Percentiles rank a stretch among this genome's conserved stretches.
These are phyloP conservation scores for Didymella keratinophila DNA, from an alignment of 2,329 filamentous ascomycete genomes.

Conservation along the genomic window DNA sequence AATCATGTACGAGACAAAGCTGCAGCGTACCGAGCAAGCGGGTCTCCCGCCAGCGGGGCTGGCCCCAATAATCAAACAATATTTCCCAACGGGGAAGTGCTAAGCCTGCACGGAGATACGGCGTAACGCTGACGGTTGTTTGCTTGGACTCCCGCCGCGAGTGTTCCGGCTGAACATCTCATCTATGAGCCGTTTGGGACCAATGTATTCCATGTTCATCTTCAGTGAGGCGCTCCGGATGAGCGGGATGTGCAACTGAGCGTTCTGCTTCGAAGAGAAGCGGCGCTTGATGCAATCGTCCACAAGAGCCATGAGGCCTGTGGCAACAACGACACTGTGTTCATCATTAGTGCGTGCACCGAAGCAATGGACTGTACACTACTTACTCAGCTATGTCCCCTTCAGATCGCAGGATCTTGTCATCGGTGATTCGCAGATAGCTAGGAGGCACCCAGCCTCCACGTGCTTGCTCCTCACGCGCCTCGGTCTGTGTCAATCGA, in stretches of 20 bases:
- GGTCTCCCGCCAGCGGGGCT: conserved; percentile 24
- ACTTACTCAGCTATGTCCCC: conserved; percentile 90
- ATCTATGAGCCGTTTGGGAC: conserved; percentile 68
- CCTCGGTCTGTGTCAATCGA: conserved; percentile 73
- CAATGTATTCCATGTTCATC: conserved; percentile 68
- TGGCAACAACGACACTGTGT: conserved; percentile 81
- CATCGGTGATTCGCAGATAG: conserved; percentile 88
- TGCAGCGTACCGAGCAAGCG: conserved; percentile 29
- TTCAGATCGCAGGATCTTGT: conserved; percentile 70
- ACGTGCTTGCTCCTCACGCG: conserved; percentile 73
- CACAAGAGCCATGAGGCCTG: conserved; percentile 86
- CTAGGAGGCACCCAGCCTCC: conserved; percentile 92
- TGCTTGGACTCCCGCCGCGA: conserved; percentile 32
- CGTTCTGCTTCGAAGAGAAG: conserved; percentile 68
- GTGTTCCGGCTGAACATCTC: conserved; percentile 66
- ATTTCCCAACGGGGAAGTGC: conserved; percentile 11
- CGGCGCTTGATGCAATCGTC: conserved; percentile 88
- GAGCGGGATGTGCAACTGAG: conserved; percentile 61
- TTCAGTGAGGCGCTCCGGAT: conserved; percentile 60
- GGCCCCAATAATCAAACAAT: conserved; percentile 28
- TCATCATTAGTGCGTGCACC: conserved; percentile 26
- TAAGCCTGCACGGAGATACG: conserved; percentile 28
- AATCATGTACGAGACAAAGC: conserved; percentile 36
- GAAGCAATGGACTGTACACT: not conserved
- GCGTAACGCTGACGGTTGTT: conserved; percentile 39